phyloP scores from a whole-genome alignment of 2,329 filamentous ascomycete genomes.

The Aurifilum marmelostoma region DNA sequence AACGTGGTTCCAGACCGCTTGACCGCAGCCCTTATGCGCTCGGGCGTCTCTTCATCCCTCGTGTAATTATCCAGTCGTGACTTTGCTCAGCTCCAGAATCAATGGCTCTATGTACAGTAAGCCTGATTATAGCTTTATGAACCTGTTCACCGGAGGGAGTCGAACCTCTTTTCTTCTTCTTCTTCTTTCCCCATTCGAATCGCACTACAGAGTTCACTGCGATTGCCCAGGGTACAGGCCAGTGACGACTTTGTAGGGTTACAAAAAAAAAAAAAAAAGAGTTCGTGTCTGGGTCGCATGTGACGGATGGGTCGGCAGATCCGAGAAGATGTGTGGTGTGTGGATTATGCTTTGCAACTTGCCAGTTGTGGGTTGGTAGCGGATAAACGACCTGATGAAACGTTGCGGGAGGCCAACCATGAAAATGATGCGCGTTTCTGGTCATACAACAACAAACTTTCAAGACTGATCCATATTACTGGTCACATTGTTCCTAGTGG shows the following conservation, averaged over 20 bases:
- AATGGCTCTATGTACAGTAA: no score
- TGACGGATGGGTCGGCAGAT: neutral
- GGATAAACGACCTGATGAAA: neutral
- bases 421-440: neutral
- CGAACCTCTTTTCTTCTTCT: no score
- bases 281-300: neutral
- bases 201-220: neutral
- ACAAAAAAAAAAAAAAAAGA: no score
- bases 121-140: no score
- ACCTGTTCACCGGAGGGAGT: no score
- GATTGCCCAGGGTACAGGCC: neutral
- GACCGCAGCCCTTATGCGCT: no score
- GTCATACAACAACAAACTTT: neutral
- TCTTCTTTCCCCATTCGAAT: neutral
- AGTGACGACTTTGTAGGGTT: neutral
- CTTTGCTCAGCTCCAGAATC: no score
- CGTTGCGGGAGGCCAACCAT: slow-evolving; percentile 3
- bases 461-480: neutral
- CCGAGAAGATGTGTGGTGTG: neutral
- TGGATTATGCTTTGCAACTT: neutral
- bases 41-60: no score
- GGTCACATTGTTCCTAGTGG: neutral
- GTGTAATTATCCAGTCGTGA: no score
- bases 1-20: no score
- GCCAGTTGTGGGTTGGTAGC: neutral